These are phyloP conservation scores for Colletotrichum sp. DNA, from an alignment of 2,329 filamentous ascomycete genomes.

Conservation along the genomic window DNA sequence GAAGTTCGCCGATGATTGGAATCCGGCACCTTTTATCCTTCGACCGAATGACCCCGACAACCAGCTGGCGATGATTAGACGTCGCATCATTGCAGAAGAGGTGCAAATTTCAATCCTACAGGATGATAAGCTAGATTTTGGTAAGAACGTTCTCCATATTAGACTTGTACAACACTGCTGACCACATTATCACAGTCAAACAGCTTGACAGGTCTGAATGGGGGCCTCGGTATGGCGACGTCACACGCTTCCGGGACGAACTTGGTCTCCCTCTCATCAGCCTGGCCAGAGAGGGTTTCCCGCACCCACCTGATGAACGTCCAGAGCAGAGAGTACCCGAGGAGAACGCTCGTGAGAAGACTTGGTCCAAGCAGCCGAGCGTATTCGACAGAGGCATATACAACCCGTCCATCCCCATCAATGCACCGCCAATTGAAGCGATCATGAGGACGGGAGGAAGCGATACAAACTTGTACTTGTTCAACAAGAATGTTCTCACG, in stretches of 20 bases:
- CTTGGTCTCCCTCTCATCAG: not conserved
- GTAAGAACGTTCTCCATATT: not conserved
- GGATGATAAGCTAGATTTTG: conserved; percentile 9
- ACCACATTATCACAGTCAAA: not conserved
- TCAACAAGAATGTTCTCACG: conserved; percentile 43
- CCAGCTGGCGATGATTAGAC: conserved; percentile 29
- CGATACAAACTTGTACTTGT: conserved; percentile 33
- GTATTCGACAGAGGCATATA: conserved; percentile 30
- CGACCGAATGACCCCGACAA: conserved; percentile 25
- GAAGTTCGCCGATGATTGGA: not conserved
- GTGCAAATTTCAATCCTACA: conserved; percentile 21
- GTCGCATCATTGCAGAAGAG: conserved; percentile 27
- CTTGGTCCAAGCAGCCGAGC: conserved; percentile 30
- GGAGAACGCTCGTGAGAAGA: conserved; percentile 29
- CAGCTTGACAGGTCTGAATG: conserved; percentile 13
- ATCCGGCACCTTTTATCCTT: conserved; percentile 18
- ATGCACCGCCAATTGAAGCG: conserved; percentile 38
- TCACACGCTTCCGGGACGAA: not conserved
- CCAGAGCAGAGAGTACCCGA: not conserved
- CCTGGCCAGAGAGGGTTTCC: not conserved
- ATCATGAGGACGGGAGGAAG: conserved; percentile 37
- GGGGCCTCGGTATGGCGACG: conserved; percentile 25
- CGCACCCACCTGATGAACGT: not conserved
- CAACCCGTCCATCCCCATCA: conserved; percentile 38
- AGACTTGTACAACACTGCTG: not conserved